Percentiles rank a stretch among this genome's conserved stretches.
phyloP scores from a whole-genome alignment of 768 basidiomycete species.

The Dentipellis sp. region DNA sequence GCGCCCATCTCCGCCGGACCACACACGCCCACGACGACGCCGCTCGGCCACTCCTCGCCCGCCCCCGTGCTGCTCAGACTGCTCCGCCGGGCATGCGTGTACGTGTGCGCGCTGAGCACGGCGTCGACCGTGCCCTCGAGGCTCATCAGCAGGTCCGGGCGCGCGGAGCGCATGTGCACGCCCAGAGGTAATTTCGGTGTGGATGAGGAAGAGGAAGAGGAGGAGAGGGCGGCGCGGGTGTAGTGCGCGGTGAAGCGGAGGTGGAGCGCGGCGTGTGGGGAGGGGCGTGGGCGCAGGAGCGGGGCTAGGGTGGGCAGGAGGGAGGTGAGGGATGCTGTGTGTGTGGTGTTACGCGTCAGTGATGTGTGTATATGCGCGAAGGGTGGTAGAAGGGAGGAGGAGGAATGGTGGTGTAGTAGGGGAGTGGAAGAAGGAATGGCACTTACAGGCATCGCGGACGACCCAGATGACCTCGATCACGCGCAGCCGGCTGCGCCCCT shows the following conservation, averaged over 20 bases:
- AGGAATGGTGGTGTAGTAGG: slow-evolving; percentile 15
- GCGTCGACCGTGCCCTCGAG: slow-evolving; percentile 18
- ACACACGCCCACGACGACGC: slow-evolving; percentile 32
- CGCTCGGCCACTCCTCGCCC: slow-evolving; percentile 11
- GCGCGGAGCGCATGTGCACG: slow-evolving; percentile 17
- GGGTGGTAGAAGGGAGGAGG: neutral
- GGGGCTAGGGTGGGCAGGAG: slow-evolving; percentile 29
- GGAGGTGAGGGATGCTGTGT: slow-evolving; percentile 26
- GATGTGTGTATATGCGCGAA: neutral
- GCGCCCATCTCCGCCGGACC: slow-evolving; percentile 29
- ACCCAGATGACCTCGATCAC: slow-evolving; percentile 50
- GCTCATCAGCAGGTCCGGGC: slow-evolving; percentile 13
- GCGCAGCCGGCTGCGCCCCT: slow-evolving; percentile 28
- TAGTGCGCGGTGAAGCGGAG: slow-evolving; percentile 34
- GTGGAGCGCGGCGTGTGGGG: slow-evolving; percentile 18
- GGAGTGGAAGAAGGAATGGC: slow-evolving; percentile 4
- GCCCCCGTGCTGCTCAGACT: too few species aligned
- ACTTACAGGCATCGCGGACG: slow-evolving; percentile 34
- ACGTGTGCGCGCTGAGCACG: slow-evolving; percentile 1
- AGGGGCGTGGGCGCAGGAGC: slow-evolving; percentile 25
- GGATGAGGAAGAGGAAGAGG: slow-evolving; percentile 10
- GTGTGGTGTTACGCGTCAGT: too few species aligned
- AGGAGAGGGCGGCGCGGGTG: slow-evolving; percentile 33
- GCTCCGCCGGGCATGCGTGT: too few species aligned
- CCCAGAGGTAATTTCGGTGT: slow-evolving; percentile 19